Evolutionary conservation across 2,329 filamentous ascomycete species (phyloP).

Genomic region (Coniochaeta prunicola): DNA sequence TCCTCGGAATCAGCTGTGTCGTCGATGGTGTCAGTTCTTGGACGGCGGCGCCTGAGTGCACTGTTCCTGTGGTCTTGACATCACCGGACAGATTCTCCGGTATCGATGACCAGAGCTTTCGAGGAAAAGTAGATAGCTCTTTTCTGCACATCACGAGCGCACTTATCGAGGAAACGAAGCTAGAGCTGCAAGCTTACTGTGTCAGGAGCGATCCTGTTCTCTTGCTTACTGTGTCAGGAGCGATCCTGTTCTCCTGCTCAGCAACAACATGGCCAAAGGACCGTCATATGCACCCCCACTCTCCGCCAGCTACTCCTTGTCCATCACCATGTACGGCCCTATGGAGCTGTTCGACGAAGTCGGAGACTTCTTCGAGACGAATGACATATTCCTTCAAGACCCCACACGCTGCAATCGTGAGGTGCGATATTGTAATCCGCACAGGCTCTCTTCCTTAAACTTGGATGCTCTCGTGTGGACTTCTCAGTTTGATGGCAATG

Average conservation of each 20-base stretch:
- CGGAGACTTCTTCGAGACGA: slow-evolving; percentile 20
- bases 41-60: background rate
- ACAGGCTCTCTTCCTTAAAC: slow-evolving; percentile 19
- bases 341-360: slow-evolving; percentile 18
- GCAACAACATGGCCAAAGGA: background rate
- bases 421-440: slow-evolving; percentile 26
- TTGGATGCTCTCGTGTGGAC: slow-evolving; percentile 7
- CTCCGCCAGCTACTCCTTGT: background rate
- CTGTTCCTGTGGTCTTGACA: background rate
- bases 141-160: background rate
- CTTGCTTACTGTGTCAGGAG: background rate
- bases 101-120: background rate
- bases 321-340: slow-evolving; percentile 24
- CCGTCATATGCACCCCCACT: background rate
- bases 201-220: background rate
- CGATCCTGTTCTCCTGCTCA: background rate
- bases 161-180: background rate
- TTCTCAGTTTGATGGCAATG: slow-evolving; percentile 5
- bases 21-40: background rate
- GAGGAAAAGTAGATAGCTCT: background rate
- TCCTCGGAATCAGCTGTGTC: background rate
- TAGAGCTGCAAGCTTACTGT: slow-evolving; percentile 1
- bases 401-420: slow-evolving; percentile 18
- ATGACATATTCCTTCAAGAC: slow-evolving; percentile 26
- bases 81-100: background rate